Evolutionary conservation across 192 early-diverging fungal genomes (phyloP), one percentile per base, ranked within the genome.

Genomic region (Backusella circina): DNA sequence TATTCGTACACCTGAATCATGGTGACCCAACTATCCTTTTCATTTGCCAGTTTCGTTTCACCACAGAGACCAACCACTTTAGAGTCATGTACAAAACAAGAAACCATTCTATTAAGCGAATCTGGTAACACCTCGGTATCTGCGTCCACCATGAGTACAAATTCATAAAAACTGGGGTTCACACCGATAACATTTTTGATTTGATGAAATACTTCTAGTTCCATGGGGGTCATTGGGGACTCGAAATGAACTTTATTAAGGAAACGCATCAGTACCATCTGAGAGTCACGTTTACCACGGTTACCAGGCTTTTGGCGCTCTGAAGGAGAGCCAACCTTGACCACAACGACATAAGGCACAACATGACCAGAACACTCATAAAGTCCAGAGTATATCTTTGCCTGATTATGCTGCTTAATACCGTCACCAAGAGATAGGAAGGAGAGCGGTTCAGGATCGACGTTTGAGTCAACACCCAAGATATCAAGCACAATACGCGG

Each of bases 1-100:
- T 98, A 98, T 86, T 99, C 97, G 80, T 98, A 98, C 37, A 99
- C 95, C 75, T 98, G 97, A 85, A 99, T 98, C 95, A 97, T 97
- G 3, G 97, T 96, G 51, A 95, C 91, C 94, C 94, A 98, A 30
- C 93, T 93, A 76, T 93, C 88, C 77, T 94, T 92, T 78, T 97
- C 95, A 79, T 98, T 98, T 15, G 93, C 88, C 77, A 99, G 87
- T 74, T 86, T 88, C 4, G 98, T 99, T 81, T 99, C 98, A 72
- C 98, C 98, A 80, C 96, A 98, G 23, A 96, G 86, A 18, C 97
- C 98, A 70, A 95, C 91, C 21, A 98, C 91, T 82, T 95, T 94
- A 67, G 89, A 87, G 81, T 99, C 97, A 78, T 95, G 90, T 67
- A 92, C 89, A 89, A 97, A 95, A 31, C 90, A 87, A 9, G 96